A percentile compares a stretch with the other conserved stretches of the same genome.
These are phyloP conservation scores for Williopsis jadinii DNA, from an alignment of 1,139 yeast species.

Conservation along the genomic window DNA sequence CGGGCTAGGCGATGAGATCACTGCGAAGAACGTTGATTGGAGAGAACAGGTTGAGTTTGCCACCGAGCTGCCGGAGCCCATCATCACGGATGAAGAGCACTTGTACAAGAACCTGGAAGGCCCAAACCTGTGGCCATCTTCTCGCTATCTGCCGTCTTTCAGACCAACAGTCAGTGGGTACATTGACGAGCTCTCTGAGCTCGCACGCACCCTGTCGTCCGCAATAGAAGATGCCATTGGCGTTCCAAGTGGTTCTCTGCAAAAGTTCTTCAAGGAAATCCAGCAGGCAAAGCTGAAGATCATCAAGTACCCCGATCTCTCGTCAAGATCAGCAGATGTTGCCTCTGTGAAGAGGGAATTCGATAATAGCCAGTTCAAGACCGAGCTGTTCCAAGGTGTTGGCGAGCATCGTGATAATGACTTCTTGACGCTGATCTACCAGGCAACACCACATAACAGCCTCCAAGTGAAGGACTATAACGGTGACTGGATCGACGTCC, in stretches of 20 bases:
- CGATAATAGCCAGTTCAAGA: conserved; percentile 15
- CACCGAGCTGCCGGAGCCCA: conserved; percentile 48
- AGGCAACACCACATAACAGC: conserved; percentile 46
- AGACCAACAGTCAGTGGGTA: conserved; percentile 38
- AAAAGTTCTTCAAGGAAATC: conserved; percentile 40
- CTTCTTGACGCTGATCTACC: conserved; percentile 52
- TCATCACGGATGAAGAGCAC: conserved; percentile 32
- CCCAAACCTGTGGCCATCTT: conserved; percentile 58
- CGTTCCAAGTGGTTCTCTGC: conserved; percentile 37
- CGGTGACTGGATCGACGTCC: conserved; percentile 57
- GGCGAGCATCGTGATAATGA: conserved; percentile 74
- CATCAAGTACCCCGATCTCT: conserved; percentile 43
- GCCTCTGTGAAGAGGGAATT: conserved; percentile 14
- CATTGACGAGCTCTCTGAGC: conserved; percentile 39
- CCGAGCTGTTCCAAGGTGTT: conserved; percentile 45
- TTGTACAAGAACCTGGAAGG: conserved; percentile 55
- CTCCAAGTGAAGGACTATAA: conserved; percentile 57
- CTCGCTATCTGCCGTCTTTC: conserved; percentile 41
- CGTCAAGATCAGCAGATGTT: conserved; percentile 9
- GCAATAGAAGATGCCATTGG: conserved; percentile 53
- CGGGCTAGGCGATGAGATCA: conserved; percentile 57
- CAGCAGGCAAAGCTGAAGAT: conserved; percentile 52
- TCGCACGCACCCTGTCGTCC: conserved; percentile 36
- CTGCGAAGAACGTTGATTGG: conserved; percentile 54
- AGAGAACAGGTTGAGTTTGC: conserved; percentile 51